Conservation (phyloP, 805 yeast species). For the Tetrapisispora iriomotensis region DNA sequence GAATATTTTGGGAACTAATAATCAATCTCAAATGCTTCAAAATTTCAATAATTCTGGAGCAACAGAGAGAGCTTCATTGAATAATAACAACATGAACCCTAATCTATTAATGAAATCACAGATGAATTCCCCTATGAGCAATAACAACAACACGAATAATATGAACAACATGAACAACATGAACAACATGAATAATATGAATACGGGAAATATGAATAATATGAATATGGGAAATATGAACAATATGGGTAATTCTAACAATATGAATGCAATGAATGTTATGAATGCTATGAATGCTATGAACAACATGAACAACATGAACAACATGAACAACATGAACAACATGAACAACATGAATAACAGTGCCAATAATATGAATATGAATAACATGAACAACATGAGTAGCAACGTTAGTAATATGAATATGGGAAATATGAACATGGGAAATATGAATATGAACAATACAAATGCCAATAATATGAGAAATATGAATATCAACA, state of each 20-base stretch:
- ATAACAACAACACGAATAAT: neutral
- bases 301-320: neutral
- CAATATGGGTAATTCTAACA: neutral
- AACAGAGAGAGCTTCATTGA: slow-evolving; percentile 4
- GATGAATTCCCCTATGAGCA: too few relatives aligned
- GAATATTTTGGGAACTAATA: slow-evolving; percentile 14
- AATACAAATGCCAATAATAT: neutral
- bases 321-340: neutral
- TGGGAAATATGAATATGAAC: neutral
- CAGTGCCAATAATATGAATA: neutral
- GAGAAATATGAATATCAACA: slow-evolving; percentile 15
- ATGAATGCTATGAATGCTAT: slow-evolving; percentile 1
- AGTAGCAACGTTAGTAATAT: neutral
- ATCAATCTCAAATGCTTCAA: slow-evolving; percentile 3
- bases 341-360: slow-evolving; percentile 1
- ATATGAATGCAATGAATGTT: slow-evolving; percentile 1
- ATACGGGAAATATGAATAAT: neutral
- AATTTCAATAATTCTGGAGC: neutral
- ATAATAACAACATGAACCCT: neutral
- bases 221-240: neutral
- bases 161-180: neutral
- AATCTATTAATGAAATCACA: neutral
- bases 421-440: neutral
- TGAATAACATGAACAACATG: neutral
- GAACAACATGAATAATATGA: neutral